Base-by-base conservation (phyloP, 2,329 filamentous ascomycete species). In the Aspergillus hiratsukae region DNA sequence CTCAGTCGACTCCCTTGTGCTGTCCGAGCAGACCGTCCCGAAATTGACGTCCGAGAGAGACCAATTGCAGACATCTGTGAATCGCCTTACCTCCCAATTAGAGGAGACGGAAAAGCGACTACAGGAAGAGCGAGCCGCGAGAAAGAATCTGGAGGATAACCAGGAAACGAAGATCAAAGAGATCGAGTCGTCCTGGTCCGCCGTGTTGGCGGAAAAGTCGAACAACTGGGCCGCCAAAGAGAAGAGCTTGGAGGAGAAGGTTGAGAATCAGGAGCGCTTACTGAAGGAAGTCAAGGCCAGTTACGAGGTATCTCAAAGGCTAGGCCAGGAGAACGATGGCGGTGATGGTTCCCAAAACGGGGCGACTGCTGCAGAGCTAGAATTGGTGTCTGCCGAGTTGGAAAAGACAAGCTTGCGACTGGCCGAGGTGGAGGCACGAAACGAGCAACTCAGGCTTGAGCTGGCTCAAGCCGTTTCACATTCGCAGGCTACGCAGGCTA, bases 151-250 rank as follows among this genome's bases (percentile, higher is more conserved):
- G 9, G 91, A 97, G 66, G 86, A 87, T 35, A 86, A 81, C 14
- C 81, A 94, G 28, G 91, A 96, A 66, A 78, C 75, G 56, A 90
- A 87, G 69, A 88, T 95, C 57, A 95, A 92, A 74, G 92, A 96
- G 62, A 87, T 97, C 2, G 91, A 97, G 75, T 78, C 84, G 14
- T 94, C 91, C 2, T 99, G 94, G 93, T 83, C 85, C 11, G 91
- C 90, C 25, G 92, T 97, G 4, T 73, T 99, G 51, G 87, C 89
- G 55, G 94, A 99, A 79, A 97, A 96, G 76, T 88, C 90, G 66
- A 91, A 93, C 72, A 99, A 99, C 69, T 99, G 94, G 94, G 87
- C 89, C 53, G 87, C 93, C 8, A 97, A 96, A 71, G 94, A 99
- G 77, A 90, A 89, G 76, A 86, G 84, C 28, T 76, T 97, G 58